Base-by-base conservation (phyloP, 164 flowering plant genomes). In the Magnolia changhungtana region DNA sequence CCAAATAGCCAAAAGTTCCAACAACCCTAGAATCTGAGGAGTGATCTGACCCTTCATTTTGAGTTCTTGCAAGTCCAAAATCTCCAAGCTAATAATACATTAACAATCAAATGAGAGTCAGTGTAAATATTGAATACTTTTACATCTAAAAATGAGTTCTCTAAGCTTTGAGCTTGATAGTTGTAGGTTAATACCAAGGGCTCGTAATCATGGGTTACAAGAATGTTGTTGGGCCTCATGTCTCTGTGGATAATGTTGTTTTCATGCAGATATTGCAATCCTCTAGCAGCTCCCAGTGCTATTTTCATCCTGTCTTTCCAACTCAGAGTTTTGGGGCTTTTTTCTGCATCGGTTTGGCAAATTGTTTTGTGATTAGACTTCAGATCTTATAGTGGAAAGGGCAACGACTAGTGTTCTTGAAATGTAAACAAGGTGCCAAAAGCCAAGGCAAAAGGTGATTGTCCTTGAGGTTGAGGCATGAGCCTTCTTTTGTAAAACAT, bases 1-100 rank as follows among this genome's bases (percentile, higher is more conserved):
- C 96, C 73, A 91, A 63, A 74, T 90, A 91, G 75, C 96, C 94
- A 9, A 89, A 75, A 37, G 92, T 90, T 50, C 96, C 94, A 4
- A 91, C 92, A 9, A 91, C 88, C 49, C 82, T 79, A 4, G 79
- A 84, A 68, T 86, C 89, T 19, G 86, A 79, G 52, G 87, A 78
- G 45, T 82, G 78, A 64, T 83, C 86, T 64, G 83, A 27, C 24
- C 80, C 86, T 67, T 77, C 89, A 45, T 77, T 66, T 66, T 86
- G 89, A 70, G 79, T 84, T 80, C 86, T 89, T 67, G 96, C 93
- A 27, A 91, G 89, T 45, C 93, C 93, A 76, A 91, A 91, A 80
- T 90, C 96, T 85, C 96, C 93, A 24, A 91, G 84, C 96, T 90
- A 68, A 74, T 67, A 31, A 75, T 55, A 55, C 50, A 75, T 50